Base-by-base conservation (phyloP, 192 early-diverging fungal genomes). In the Globomyces pollinis-pini region DNA sequence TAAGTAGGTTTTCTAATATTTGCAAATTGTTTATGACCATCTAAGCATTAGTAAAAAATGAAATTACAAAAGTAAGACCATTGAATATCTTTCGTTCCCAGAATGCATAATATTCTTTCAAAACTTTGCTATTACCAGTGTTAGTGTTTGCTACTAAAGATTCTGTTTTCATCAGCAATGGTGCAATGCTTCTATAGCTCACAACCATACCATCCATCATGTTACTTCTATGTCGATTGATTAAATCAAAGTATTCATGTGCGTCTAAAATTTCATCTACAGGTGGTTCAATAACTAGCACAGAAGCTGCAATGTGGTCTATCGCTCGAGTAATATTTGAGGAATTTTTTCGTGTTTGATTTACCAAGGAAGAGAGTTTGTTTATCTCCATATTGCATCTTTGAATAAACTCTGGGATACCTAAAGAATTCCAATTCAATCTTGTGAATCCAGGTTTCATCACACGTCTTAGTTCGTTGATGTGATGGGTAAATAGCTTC, bases 391-490 rank as follows among this genome's bases (percentile, higher is more conserved):
- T 60, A 35, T 74, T 83, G 55, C 81, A 83, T 12, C 76, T 58
- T 39, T 71, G 67, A 41, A 83, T 79, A 55, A 80, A 83, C 52
- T 82, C 77, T 9, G 79, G 69, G 33, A 84, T 84, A 11, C 81
- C 81, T 7, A 84, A 63, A 23, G 76, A 79, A 57, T 82, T 84
- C 81, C 81, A 84, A 50, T 84, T 84, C 20, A 84, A 59, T 8
- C 81, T 65, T 9, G 74, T 76, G 36, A 84, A 77, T 28, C 81
- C 81, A 11, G 81, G 77, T 55, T 79, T 84, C 73, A 84, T 77
- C 21, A 81, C 74, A 1, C 79, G 64, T 53, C 78, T 78, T 11
- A 83, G 68, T 50, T 81, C 78, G n/a, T 61, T 60, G 24, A 83
- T 76, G 51, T 83, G 78, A 1, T 59, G 58, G 15, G 63, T 45